These are phyloP conservation scores for Geoglossum cookeanum DNA, from an alignment of 2,329 filamentous ascomycete genomes.

Conservation along the genomic window DNA sequence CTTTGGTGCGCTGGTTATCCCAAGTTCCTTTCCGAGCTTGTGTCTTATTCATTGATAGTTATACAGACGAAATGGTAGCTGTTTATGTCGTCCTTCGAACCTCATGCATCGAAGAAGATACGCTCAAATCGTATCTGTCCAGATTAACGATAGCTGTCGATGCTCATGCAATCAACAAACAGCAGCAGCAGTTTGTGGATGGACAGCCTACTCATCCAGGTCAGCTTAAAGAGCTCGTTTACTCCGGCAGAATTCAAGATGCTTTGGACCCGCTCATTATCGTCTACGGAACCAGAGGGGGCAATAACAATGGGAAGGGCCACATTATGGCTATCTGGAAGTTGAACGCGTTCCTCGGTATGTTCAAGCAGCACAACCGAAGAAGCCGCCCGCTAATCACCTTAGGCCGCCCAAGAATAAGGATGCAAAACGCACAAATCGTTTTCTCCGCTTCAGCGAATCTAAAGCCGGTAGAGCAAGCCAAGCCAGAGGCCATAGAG, in stretches of 20 bases:
- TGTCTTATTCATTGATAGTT: constrained; percentile 33
- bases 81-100: constrained; percentile 50
- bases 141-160: constrained; percentile 49
- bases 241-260: constrained; percentile 23
- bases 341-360: constrained; percentile 34
- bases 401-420: constrained; percentile 30
- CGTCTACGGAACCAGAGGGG: constrained; percentile 15
- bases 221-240: constrained; percentile 36
- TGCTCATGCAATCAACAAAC: constrained; percentile 41
- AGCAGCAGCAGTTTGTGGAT: constrained; percentile 26
- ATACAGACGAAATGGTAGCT: constrained; percentile 51
- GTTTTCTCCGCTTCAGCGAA: constrained; percentile 39
- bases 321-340: constrained; percentile 41
- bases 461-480: constrained; percentile 32
- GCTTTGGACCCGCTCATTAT: constrained; percentile 23
- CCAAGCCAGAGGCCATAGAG: constrained; percentile 23
- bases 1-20: constrained; percentile 33
- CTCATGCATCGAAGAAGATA: constrained; percentile 36
- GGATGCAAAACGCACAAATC: constrained; percentile 45
- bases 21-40: constrained; percentile 21
- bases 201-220: constrained; percentile 24
- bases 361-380: constrained; percentile 12
- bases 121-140: constrained; percentile 38
- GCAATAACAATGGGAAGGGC: constrained; percentile 19
- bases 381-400: background rate